Conservation (phyloP, 352 stramenopile species). For the Phytophthora pisi region DNA sequence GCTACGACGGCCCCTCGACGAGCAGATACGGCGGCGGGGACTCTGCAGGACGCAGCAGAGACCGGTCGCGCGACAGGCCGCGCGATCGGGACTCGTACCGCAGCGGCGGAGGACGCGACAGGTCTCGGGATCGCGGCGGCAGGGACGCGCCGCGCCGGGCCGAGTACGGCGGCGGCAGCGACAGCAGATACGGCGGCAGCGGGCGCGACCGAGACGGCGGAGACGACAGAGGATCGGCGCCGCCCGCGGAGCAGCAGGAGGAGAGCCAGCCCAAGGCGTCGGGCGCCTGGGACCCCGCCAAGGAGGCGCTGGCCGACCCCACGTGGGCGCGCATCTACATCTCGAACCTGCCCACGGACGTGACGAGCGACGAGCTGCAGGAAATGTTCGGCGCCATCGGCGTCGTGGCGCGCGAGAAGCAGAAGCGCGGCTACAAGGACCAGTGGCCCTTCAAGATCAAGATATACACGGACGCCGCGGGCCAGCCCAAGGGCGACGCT, state of each 20-base stretch:
- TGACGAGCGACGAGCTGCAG: slow-evolving; percentile 81
- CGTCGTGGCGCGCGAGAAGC: slow-evolving; percentile 83
- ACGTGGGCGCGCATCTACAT: slow-evolving; percentile 90
- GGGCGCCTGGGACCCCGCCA: slow-evolving; percentile 69
- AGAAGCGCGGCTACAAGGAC: slow-evolving; percentile 89
- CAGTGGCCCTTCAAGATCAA: slow-evolving; percentile 93
- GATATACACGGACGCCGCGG: slow-evolving; percentile 81
- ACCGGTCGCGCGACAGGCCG: slow-evolving; percentile 29
- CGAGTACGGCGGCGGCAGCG: slow-evolving; percentile 31
- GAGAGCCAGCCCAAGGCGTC: slow-evolving; percentile 42
- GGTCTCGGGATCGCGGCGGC: slow-evolving; percentile 37
- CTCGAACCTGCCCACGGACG: slow-evolving; percentile 77
- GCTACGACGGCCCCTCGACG: slow-evolving; percentile 30
- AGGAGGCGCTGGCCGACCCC: slow-evolving; percentile 81
- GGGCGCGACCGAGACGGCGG: slow-evolving; percentile 33
- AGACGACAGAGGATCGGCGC: slow-evolving; percentile 30
- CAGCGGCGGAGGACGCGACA: slow-evolving; percentile 31
- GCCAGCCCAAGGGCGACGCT: slow-evolving; percentile 80
- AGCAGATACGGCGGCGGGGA: slow-evolving; percentile 37
- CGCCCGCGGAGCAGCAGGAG: slow-evolving; percentile 18
- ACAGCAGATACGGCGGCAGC: neutral
- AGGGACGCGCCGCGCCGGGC: slow-evolving; percentile 38
- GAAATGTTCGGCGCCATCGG: slow-evolving; percentile 88
- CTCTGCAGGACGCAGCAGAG: slow-evolving; percentile 22
- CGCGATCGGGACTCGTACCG: slow-evolving; percentile 48